phyloP scores from a whole-genome alignment of 305 asterid genomes.

The Rubia tinctorum region DNA sequence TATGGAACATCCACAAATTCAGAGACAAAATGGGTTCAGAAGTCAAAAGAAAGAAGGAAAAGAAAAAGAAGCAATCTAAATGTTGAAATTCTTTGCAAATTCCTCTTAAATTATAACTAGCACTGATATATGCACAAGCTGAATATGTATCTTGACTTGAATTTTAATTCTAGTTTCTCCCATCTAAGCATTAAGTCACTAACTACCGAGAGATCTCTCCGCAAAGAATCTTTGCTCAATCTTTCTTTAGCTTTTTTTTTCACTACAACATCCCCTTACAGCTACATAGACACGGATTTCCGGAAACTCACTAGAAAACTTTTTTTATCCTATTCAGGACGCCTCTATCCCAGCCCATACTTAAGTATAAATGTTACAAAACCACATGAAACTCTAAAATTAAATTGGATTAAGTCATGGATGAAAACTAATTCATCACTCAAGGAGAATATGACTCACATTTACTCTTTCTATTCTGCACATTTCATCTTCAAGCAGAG shows the following conservation, averaged over 20 bases:
- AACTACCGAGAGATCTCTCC: not conserved
- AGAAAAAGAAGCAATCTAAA: not conserved
- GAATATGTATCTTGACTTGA: not conserved
- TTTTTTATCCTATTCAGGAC: not conserved
- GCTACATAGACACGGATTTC: not conserved
- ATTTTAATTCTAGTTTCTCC: not conserved
- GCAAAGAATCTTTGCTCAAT: not conserved
- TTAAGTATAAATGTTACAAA: not conserved
- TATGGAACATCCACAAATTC: not conserved
- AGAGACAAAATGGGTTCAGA: not conserved
- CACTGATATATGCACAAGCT: not conserved
- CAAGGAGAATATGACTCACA: conserved; percentile 38
- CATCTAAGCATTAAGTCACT: not conserved
- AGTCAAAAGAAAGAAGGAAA: not conserved
- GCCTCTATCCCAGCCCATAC: not conserved
- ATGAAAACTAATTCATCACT: not conserved
- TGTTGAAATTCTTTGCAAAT: not conserved
- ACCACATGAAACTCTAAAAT: not conserved
- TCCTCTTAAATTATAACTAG: not conserved
- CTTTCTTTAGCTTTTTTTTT: not conserved
- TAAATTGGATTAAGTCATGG: not conserved
- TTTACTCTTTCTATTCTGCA: conserved; percentile 96
- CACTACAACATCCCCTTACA: not conserved
- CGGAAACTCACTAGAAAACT: not conserved
- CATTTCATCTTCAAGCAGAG: conserved; percentile 98